These are phyloP conservation scores for Candida adriatica DNA, from an alignment of 805 yeast species.

Conservation along the genomic window DNA sequence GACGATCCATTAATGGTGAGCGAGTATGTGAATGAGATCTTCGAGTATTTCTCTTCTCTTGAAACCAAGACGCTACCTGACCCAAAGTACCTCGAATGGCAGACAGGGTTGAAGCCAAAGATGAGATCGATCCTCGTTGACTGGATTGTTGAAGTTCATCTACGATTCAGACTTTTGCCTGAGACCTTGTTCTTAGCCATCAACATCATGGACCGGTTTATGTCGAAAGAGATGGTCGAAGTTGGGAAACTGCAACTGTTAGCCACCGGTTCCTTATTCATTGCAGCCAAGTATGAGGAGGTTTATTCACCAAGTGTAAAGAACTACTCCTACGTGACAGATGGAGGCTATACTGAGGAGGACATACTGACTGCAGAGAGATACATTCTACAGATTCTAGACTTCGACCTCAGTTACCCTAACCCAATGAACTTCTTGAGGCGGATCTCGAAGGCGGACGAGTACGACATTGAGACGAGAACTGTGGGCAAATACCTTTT, in stretches of 20 bases:
- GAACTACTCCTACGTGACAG: constrained; percentile 83
- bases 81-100: constrained; percentile 57
- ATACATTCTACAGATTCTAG: constrained; percentile 61
- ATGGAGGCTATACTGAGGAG: constrained; percentile 74
- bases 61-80: constrained; percentile 68
- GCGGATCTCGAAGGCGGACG: constrained; percentile 86
- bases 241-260: constrained; percentile 76
- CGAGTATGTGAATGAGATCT: constrained; percentile 85
- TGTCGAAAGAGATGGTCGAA: constrained; percentile 66
- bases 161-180: constrained; percentile 73
- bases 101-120: constrained; percentile 64
- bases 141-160: constrained; percentile 89
- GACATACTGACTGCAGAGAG: constrained; percentile 82
- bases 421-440: constrained; percentile 87
- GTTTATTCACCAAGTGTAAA: constrained; percentile 81
- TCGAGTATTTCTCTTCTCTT: constrained; percentile 61
- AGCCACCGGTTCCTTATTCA: constrained; percentile 79
- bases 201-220: constrained; percentile 81
- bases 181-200: constrained; percentile 81
- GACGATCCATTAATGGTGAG: constrained; percentile 84
- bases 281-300: constrained; percentile 92
- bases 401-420: constrained; percentile 76
- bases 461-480: constrained; percentile 76
- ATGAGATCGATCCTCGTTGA: constrained; percentile 87
- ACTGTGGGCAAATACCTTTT: constrained; percentile 79